Evolutionary conservation across 2,329 filamentous ascomycete species (phyloP).

Genomic region (Colletotrichum sansevieriae): DNA sequence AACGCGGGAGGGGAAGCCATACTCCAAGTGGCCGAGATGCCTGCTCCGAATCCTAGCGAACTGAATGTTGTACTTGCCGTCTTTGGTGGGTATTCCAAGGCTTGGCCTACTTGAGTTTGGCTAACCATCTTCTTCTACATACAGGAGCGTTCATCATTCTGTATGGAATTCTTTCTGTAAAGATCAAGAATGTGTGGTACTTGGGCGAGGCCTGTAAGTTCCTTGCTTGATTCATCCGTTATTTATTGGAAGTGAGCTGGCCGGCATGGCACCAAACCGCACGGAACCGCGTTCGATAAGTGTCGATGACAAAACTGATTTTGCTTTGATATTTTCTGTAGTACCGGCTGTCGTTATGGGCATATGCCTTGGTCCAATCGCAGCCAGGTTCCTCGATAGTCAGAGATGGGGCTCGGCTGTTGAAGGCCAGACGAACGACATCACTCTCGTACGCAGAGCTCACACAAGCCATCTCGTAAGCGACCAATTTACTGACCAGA

Average conservation of each 20-base stretch:
- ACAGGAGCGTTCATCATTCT: slow-evolving; percentile 61
- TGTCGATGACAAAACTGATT: slow-evolving; percentile 4
- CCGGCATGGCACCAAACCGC: not conserved
- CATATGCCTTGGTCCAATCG: slow-evolving; percentile 66
- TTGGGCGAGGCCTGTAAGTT: slow-evolving; percentile 66
- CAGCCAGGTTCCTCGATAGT: slow-evolving; percentile 64
- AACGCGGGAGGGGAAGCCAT: slow-evolving; percentile 17
- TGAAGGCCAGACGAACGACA: slow-evolving; percentile 49
- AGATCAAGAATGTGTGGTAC: slow-evolving; percentile 66
- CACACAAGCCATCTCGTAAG: not conserved
- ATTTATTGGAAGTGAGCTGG: not conserved
- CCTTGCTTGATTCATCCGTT: not conserved
- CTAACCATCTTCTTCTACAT: slow-evolving; percentile 2
- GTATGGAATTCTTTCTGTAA: slow-evolving; percentile 64
- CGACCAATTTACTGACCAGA: slow-evolving; percentile 7
- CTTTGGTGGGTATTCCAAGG: slow-evolving; percentile 52
- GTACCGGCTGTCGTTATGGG: slow-evolving; percentile 69
- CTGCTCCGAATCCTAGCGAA: slow-evolving; percentile 44
- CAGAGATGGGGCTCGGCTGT: slow-evolving; percentile 55
- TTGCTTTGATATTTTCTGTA: slow-evolving; percentile 44
- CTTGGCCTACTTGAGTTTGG: slow-evolving; percentile 1
- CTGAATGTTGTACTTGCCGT: slow-evolving; percentile 65
- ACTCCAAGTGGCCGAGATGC: slow-evolving; percentile 41
- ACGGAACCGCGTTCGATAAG: not conserved
- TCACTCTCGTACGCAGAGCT: slow-evolving; percentile 53